These are phyloP conservation scores for Thelonectria rubi DNA, from an alignment of 2,329 filamentous ascomycete species.

Conservation along the genomic window DNA sequence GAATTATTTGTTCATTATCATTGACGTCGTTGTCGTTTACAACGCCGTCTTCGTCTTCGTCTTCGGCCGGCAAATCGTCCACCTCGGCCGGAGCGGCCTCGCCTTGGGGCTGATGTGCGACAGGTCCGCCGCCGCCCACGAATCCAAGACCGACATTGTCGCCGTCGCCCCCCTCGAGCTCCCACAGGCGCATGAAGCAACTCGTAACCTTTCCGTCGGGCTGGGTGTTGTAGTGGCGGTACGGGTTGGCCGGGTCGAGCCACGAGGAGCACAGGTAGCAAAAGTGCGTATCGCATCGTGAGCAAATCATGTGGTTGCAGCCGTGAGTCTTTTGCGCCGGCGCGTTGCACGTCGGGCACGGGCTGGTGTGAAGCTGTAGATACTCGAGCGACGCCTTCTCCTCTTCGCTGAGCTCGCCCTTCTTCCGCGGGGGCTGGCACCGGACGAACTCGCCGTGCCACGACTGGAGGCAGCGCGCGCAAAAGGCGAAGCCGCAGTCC, in stretches of 20 bases:
- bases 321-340: slow-evolving; percentile 91
- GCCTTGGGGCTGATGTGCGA: slow-evolving; percentile 25
- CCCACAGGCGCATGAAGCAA: slow-evolving; percentile 91
- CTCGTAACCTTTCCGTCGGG: slow-evolving; percentile 61
- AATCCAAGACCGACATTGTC: slow-evolving; percentile 59
- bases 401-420: slow-evolving; percentile 79
- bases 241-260: slow-evolving; percentile 83
- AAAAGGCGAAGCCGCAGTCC: slow-evolving; percentile 91
- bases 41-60: slow-evolving; percentile 39
- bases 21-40: slow-evolving; percentile 30
- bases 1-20: slow-evolving; percentile 44
- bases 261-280: slow-evolving; percentile 95
- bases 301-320: slow-evolving; percentile 97
- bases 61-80: slow-evolving; percentile 30
- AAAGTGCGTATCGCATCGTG: slow-evolving; percentile 89
- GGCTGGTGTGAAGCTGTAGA: slow-evolving; percentile 80
- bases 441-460: slow-evolving; percentile 89
- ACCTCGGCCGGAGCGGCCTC: slow-evolving; percentile 29
- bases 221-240: slow-evolving; percentile 83
- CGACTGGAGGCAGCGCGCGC: slow-evolving; percentile 71
- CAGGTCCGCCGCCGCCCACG: slow-evolving; percentile 48
- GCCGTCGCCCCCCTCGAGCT: slow-evolving; percentile 83
- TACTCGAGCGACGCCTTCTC: slow-evolving; percentile 90
- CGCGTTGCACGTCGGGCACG: slow-evolving; percentile 87
- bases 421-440: slow-evolving; percentile 73